Conservation (phyloP, 2,329 filamentous ascomycete species). For the Colletotrichum eremochloae region DNA sequence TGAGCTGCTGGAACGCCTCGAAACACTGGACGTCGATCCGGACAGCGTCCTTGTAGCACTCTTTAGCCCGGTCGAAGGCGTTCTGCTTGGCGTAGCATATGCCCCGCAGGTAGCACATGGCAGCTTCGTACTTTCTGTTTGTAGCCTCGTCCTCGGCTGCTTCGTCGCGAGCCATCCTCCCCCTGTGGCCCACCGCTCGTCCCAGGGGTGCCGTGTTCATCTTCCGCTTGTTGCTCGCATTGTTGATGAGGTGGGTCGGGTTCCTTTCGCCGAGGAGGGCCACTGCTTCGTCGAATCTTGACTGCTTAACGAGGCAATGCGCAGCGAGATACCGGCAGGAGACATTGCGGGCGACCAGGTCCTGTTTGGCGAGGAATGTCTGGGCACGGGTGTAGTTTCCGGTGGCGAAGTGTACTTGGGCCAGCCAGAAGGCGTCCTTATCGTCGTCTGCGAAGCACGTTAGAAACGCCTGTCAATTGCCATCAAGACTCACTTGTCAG, state of each 20-base stretch:
- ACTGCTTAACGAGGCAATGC: slow-evolving; percentile 94
- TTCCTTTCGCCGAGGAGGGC: slow-evolving; percentile 90
- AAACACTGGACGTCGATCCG: slow-evolving; percentile 98
- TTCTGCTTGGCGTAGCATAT: slow-evolving; percentile 98
- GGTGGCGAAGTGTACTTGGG: slow-evolving; percentile 96
- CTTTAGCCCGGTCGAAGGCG: slow-evolving; percentile 95
- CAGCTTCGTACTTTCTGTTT: slow-evolving; percentile 90
- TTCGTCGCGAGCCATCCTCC: slow-evolving; percentile 54
- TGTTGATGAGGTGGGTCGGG: slow-evolving; percentile 86
- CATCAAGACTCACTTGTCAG: slow-evolving; percentile 79
- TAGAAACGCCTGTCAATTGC: neutral
- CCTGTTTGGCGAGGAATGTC: slow-evolving; percentile 85
- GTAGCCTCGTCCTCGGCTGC: slow-evolving; percentile 74
- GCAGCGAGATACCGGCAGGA: slow-evolving; percentile 94
- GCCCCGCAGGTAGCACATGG: slow-evolving; percentile 96
- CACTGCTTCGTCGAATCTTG: slow-evolving; percentile 89
- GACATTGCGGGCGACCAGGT: slow-evolving; percentile 83
- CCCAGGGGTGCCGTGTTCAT: slow-evolving; percentile 70
- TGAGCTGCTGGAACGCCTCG: slow-evolving; percentile 97
- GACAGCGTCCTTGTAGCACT: slow-evolving; percentile 98
- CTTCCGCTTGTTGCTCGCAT: slow-evolving; percentile 75
- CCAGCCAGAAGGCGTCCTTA: slow-evolving; percentile 95
- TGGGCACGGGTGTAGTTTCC: slow-evolving; percentile 95
- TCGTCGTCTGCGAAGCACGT: slow-evolving; percentile 77
- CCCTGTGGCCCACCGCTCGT: slow-evolving; percentile 47